Evolutionary conservation across 768 basidiomycete genomes (phyloP), one percentile per base, ranked within the genome.

Genomic region (Postia placenta): DNA sequence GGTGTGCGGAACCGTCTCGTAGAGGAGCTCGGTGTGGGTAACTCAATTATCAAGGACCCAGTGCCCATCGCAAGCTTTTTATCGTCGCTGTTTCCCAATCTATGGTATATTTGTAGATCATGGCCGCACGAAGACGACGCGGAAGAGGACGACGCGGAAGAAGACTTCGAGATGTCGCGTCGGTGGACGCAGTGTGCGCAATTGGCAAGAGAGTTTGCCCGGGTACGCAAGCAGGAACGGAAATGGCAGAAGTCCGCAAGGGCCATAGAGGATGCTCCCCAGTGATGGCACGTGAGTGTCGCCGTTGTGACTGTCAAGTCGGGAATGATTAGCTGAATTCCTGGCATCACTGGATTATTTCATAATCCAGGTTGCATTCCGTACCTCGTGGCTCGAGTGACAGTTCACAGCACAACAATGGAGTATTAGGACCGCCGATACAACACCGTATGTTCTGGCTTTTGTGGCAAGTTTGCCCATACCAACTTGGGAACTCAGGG

Each of bases 121-220:
- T 47, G 46, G 46, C 35, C 30, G 23, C 12, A 4, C 5, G 22
- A 15, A 27, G 36, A 47, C 4, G 37, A 23, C 11, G n/a, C 20
- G 6, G 46, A 47, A 3, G 35, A 47, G n/a, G 36, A 47, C n/a
- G 46, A 38, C 19, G 46, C 61, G 24, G 46, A 39, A 22, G 6
- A 17, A 5, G 30, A 46, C 3, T n/a, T 12, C 15, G 45, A 37
- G 12, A 33, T 37, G 45, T 12, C 20, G n/a, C 4, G 17, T 12
- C 23, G 25, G 11, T 44, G 42, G 42, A 9, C 12, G 4, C 43
- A 56, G 49, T 66, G 46, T 51, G 67, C 0, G 52, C 58, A n/a
- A 38, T 63, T 36, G 5, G 11, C n/a, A 3, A 3, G 4, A 11
- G 14, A 46, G 4, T 46, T 46, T 25, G 24, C n/a, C 23, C 3